These are phyloP conservation scores for Cubamyces sp. DNA, from an alignment of 768 basidiomycete species.

Conservation along the genomic window DNA sequence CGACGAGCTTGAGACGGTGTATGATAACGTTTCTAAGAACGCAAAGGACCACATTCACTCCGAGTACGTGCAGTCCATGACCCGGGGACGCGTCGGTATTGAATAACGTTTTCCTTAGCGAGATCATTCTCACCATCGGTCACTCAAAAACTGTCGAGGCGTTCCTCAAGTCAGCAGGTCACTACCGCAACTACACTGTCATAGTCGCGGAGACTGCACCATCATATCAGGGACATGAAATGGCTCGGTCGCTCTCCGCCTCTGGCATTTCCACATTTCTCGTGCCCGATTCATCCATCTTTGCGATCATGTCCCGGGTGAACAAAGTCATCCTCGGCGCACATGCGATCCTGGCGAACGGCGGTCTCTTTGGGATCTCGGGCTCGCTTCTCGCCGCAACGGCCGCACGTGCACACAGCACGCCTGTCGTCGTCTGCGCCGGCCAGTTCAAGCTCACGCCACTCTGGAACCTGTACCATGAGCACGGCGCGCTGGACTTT, in stretches of 20 bases:
- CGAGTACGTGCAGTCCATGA: constrained; percentile 65
- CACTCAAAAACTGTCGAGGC: constrained; percentile 92
- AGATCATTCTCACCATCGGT: constrained; percentile 94
- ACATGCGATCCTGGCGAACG: constrained; percentile 95
- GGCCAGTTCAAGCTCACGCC: constrained; percentile 98
- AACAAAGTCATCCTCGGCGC: constrained; percentile 96
- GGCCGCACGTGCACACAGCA: constrained; percentile 87
- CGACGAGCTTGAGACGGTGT: constrained; percentile 94
- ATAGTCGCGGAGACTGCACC: constrained; percentile 97
- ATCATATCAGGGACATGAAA: constrained; percentile 82
- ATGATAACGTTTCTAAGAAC: constrained; percentile 92
- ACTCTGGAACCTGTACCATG: constrained; percentile 85
- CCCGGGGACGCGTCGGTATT: background rate
- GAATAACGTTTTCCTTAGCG: constrained; percentile 50
- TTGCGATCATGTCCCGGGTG: constrained; percentile 93
- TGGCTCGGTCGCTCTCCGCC: constrained; percentile 80
- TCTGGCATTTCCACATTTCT: constrained; percentile 93
- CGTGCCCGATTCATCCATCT: constrained; percentile 94
- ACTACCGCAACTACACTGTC: constrained; percentile 90
- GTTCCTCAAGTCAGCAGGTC: constrained; percentile 90
- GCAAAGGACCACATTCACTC: constrained; percentile 97
- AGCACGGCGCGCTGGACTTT: constrained; percentile 83
- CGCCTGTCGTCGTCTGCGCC: constrained; percentile 90
- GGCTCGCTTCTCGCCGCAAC: constrained; percentile 85
- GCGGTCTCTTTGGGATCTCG: constrained; percentile 89